Base-by-base conservation (phyloP, 345 rosid genomes). In the Raphanus raphanistrum region DNA sequence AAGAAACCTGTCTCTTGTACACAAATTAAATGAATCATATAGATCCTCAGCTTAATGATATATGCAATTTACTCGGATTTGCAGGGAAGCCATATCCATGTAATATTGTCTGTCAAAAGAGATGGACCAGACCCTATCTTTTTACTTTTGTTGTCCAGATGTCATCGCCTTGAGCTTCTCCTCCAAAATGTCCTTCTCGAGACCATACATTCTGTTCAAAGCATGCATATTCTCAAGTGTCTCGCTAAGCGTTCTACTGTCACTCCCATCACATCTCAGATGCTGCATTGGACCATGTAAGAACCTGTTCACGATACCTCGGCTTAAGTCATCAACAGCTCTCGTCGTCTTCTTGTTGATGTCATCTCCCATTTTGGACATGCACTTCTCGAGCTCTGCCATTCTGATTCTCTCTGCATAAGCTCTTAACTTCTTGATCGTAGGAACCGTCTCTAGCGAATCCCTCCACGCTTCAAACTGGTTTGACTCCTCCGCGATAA, bases 241-340 rank as follows among this genome's bases (percentile, higher is more conserved):
- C 59, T 90, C 98, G 2, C 78, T 86, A 5, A 94, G 85, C 29
- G 94, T 87, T 62, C 94, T 84, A 77, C 90, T 87, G 31, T 90
- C 95, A 54, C 87, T 87, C 2, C 91, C 98, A 55, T 94, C 97
- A 43, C 98, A 94, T 82, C 99, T 92, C 78, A 94, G 81, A 84
- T 92, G 99, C 79, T 92, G 96, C 99, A 92, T 92, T 62, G 99
- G 99, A 75, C 99, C 98, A 17, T 92, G 98, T 54, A 94, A 92
- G 73, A 94, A 89, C 86, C 89, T 92, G 85, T 94, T 94, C 68
- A 94, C 90, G 27, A 94, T 90, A 8, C 98, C 97, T 0, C 97
- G 87, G 83, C 97, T 94, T 55, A 92, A 90, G 80, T 94, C 97
- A 71, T 92, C 98, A 50, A 94, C 94, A 0, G 94, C 98, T 82